Percentiles rank a stretch among this genome's conserved stretches.
phyloP scores from a whole-genome alignment of 2,329 filamentous ascomycete genomes.

The Aspergillus pseudoviridinutans region DNA sequence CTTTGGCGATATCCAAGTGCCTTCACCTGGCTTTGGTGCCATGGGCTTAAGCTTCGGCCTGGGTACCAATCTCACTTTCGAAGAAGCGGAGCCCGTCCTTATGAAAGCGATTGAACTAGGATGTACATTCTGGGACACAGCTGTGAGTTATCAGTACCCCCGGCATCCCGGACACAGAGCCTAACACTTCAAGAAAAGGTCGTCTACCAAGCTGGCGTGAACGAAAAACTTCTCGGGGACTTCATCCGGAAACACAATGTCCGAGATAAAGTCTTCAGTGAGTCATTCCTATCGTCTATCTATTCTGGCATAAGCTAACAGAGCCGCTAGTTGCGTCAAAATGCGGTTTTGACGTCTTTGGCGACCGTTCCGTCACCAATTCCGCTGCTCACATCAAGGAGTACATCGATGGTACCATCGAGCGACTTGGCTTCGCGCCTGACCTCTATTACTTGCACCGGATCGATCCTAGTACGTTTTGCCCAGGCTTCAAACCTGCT shows the following conservation, averaged over 20 bases:
- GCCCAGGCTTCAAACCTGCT: rapidly evolving
- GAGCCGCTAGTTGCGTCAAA: constrained; percentile 44
- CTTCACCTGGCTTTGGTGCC: constrained; percentile 46
- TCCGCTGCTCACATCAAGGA: constrained; percentile 44
- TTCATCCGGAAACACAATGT: constrained; percentile 51
- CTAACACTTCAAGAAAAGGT: constrained; percentile 29
- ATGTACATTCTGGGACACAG: constrained; percentile 48
- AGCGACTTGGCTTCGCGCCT: constrained; percentile 46
- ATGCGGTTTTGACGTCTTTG: constrained; percentile 43
- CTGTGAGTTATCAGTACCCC: constrained; percentile 25
- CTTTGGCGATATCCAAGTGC: constrained; percentile 39
- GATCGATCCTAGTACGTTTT: constrained; percentile 41
- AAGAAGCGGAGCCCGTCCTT: constrained; percentile 48
- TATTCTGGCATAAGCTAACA: not conserved
- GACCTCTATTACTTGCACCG: constrained; percentile 46
- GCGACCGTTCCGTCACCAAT: constrained; percentile 39
- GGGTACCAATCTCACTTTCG: constrained; percentile 40
- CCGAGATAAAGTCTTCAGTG: constrained; percentile 49
- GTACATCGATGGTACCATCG: constrained; percentile 50
- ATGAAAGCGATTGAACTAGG: constrained; percentile 48
- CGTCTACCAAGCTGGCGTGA: constrained; percentile 45
- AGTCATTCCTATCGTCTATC: constrained; percentile 9
- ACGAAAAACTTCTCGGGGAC: constrained; percentile 49
- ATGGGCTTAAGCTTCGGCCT: constrained; percentile 48
- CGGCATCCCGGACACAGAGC: not conserved